Conservation (phyloP, 495 filamentous ascomycete genomes). For the Neurospora tetraspora region DNA sequence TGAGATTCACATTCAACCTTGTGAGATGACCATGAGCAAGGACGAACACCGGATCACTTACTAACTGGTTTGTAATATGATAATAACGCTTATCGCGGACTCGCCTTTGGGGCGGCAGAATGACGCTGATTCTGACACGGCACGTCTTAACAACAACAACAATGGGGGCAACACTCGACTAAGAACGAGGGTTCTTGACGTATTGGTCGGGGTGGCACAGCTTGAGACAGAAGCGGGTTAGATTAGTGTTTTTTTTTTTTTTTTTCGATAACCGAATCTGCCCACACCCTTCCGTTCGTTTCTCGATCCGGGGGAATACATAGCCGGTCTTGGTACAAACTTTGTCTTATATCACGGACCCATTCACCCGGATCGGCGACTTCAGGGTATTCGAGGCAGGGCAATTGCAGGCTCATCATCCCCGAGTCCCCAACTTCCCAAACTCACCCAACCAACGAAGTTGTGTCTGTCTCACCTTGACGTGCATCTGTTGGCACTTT, state of each 20-base stretch:
- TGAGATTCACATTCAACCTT: background rate
- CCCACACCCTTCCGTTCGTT: background rate
- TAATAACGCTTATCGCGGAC: background rate
- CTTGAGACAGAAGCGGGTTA: background rate
- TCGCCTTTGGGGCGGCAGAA: background rate
- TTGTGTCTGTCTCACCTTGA: background rate
- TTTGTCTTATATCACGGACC: background rate
- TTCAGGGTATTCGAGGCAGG: background rate
- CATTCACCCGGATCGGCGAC: background rate
- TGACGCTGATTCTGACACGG: background rate
- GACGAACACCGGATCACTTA: background rate
- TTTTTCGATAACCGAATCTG: background rate
- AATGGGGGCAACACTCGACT: background rate
- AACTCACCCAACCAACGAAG: background rate
- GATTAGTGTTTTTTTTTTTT: background rate
- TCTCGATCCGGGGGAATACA: background rate
- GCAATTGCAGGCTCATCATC: background rate
- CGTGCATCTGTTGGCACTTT: background rate
- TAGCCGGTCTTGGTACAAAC: background rate
- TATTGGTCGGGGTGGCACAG: background rate
- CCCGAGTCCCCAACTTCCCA: background rate
- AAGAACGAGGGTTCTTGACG: background rate
- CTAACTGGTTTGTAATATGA: background rate
- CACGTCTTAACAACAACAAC: background rate
- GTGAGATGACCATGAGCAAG: background rate